Evolutionary conservation across 768 basidiomycete species (phyloP).

Genomic region (Serendipita vermifera): DNA sequence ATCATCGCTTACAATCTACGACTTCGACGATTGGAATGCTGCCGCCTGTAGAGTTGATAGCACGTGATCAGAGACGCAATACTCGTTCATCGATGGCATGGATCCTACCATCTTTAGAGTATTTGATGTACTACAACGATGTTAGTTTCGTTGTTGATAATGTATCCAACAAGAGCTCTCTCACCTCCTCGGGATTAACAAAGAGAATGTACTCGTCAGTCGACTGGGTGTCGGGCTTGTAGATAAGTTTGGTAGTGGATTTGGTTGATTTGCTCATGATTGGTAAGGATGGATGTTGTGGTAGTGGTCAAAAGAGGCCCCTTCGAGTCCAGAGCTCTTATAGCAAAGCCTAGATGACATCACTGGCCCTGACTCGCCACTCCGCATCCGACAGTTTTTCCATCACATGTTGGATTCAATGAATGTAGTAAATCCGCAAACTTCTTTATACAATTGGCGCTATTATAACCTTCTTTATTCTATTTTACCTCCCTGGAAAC

Average conservation of each 20-base stretch:
- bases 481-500: too few species aligned
- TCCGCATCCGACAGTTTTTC: too few species aligned
- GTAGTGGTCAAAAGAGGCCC: neutral
- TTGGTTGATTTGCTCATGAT: constrained; percentile 15
- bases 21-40: constrained; percentile 59
- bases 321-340: too few species aligned
- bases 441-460: too few species aligned
- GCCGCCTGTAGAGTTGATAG: too few species aligned
- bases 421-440: too few species aligned
- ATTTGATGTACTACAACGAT: constrained; percentile 49
- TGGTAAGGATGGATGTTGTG: neutral
- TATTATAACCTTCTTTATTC: too few species aligned
- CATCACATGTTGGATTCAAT: too few species aligned
- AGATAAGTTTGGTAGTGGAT: constrained; percentile 54
- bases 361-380: too few species aligned
- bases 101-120: constrained; percentile 64
- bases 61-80: neutral
- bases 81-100: neutral
- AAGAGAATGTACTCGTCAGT: constrained; percentile 62
- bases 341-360: too few species aligned
- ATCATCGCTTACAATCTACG: constrained; percentile 54
- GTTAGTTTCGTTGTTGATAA: neutral
- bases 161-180: constrained; percentile 16
- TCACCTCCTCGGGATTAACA: constrained; percentile 52
- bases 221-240: constrained; percentile 60